A percentile compares a stretch with the other conserved stretches of the same genome.
phyloP scores from a whole-genome alignment of 176 grass and related monocot genomes.

The Oryza nivara region DNA sequence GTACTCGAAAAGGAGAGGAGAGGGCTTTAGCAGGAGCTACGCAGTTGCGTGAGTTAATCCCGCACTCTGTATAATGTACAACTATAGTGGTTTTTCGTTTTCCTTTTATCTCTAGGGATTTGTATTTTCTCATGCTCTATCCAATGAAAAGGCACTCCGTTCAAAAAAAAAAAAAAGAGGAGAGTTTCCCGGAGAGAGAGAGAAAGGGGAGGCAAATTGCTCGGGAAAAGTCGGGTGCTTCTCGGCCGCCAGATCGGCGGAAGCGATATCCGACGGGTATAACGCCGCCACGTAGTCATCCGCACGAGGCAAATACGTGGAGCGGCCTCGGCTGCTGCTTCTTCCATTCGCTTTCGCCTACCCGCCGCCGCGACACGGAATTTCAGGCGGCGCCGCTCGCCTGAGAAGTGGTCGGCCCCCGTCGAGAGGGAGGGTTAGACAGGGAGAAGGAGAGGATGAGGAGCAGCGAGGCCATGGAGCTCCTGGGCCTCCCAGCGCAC shows the following conservation, averaged over 20 bases:
- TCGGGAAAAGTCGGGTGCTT: not conserved
- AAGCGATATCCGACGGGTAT: not conserved
- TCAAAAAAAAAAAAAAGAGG: too few species aligned
- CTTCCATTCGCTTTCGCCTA: constrained; percentile 12
- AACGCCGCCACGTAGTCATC: not conserved
- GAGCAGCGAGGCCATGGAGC: constrained; percentile 68
- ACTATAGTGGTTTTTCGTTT: too few species aligned
- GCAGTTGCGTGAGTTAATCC: too few species aligned
- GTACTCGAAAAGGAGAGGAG: too few species aligned
- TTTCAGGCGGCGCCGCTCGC: not conserved
- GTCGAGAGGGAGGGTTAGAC: not conserved
- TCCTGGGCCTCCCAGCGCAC: constrained; percentile 65
- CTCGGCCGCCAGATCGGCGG: constrained; percentile 31
- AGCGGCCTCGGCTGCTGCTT: constrained; percentile 1
- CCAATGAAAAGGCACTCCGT: too few species aligned
- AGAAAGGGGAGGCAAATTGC: too few species aligned
- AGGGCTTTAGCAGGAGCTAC: too few species aligned
- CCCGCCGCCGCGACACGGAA: constrained; percentile 11
- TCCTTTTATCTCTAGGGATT: too few species aligned
- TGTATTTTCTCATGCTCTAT: too few species aligned
- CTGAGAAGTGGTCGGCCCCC: not conserved
- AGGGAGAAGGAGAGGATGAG: constrained; percentile 42
- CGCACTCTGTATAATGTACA: too few species aligned
- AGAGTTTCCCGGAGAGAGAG: too few species aligned
- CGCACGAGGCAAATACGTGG: constrained; percentile 11